Percentiles rank a stretch among this genome's conserved stretches.
These are phyloP conservation scores for Beauveria sp. DNA, from an alignment of 2,329 filamentous ascomycete genomes.

Conservation along the genomic window DNA sequence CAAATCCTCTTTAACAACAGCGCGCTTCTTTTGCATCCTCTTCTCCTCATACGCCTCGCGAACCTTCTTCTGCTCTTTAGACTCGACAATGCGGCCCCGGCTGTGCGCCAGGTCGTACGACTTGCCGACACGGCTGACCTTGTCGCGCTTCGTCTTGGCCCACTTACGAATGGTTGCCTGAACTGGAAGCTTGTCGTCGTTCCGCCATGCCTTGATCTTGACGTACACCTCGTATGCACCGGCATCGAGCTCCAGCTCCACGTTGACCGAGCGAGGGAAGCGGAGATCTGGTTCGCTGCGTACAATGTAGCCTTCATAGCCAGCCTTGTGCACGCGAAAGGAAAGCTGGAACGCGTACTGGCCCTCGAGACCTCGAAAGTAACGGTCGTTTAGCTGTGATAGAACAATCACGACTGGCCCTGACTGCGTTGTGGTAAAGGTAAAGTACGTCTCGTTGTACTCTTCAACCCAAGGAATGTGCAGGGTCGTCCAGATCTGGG, in stretches of 20 bases:
- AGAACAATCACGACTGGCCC: constrained; percentile 48
- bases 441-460: constrained; percentile 47
- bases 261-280: constrained; percentile 68
- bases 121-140: constrained; percentile 62
- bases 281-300: constrained; percentile 45
- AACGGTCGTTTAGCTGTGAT: constrained; percentile 49
- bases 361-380: constrained; percentile 49
- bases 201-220: constrained; percentile 63
- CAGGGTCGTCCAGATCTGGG: constrained; percentile 41
- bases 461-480: constrained; percentile 48
- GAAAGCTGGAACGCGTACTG: constrained; percentile 48
- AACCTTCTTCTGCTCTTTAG: constrained; percentile 38
- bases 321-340: constrained; percentile 45
- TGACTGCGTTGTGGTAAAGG: constrained; percentile 39
- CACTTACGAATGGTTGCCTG: constrained; percentile 56
- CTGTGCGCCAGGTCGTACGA: constrained; percentile 65
- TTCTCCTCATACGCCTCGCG: constrained; percentile 31
- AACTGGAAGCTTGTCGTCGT: constrained; percentile 43
- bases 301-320: constrained; percentile 45
- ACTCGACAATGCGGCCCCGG: constrained; percentile 49
- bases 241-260: constrained; percentile 66
- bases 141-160: constrained; percentile 58
- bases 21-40: constrained; percentile 26
- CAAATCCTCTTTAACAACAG: constrained; percentile 30
- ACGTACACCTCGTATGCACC: constrained; percentile 70